Evolutionary conservation across 1,139 yeast species (phyloP), one percentile per base, ranked within the genome.

Genomic region (Saccharomyces hybrid): DNA sequence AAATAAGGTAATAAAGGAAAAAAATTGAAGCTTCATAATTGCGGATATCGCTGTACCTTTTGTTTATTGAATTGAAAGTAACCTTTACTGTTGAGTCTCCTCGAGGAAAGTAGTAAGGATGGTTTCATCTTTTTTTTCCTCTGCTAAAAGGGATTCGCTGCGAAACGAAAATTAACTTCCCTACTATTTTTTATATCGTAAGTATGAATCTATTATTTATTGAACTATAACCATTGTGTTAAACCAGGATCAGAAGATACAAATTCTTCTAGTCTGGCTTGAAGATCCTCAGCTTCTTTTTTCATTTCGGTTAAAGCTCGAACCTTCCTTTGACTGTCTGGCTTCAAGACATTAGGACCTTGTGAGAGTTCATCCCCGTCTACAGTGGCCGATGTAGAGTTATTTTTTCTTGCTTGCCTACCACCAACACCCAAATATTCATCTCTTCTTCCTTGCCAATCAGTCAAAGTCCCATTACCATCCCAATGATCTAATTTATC

Each of bases 301-400:
- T 38, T 47, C 64, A 61, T 61, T n/a, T 57, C 57, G 6, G 50
- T 53, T 26, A 41, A 28, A 84, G 74, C 76, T 78, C 74, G 6
- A 63, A 54, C 2, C 95, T 88, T 66, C 88, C 4, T 95, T n/a
- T 50, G 89, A 66, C 90, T 97, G 44, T 70, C 61, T 30, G 69
- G 75, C 97, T 90, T 88, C 2, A 69, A 84, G 47, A 80, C 84
- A 54, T 64, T 69, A 0, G 83, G 64, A 56, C 97, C 73, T 2
- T 81, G 79, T 7, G 11, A 20, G 13, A 26, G 25, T 11, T 59
- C 59, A 51, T 95, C 75, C 6, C 76, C 79, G 52, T 77, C 80
- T 50, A 80, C 82, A 2, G 76, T 78, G 9, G 73, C 73, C 26
- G 54, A 48, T 27, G 75, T 73, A 30, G 75, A 68, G n/a, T 38